A percentile compares a stretch with the other conserved stretches of the same genome.
Conservation (phyloP, 768 basidiomycete species). For the Cystobasidiopsis lactophilus region DNA sequence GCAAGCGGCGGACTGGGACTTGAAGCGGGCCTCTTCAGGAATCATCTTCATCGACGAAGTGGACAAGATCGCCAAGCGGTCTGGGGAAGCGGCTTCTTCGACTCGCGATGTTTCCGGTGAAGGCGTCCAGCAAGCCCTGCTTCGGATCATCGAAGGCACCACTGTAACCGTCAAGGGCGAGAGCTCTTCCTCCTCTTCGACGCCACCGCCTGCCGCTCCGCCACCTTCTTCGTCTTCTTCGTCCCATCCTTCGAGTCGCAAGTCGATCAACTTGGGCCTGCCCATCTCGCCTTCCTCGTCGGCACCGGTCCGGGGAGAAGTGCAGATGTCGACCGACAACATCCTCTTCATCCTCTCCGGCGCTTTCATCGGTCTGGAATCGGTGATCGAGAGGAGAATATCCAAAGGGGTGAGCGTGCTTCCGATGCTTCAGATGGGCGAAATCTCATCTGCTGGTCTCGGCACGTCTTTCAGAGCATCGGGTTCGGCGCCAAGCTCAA, state of each 20-base stretch:
- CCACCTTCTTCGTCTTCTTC: too few relatives aligned
- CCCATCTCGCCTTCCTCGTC: not conserved
- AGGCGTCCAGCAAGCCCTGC: conserved; percentile 69
- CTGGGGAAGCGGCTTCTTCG: conserved; percentile 32
- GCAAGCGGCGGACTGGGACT: conserved; percentile 77
- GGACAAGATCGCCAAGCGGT: conserved; percentile 55
- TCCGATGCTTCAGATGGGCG: too few relatives aligned
- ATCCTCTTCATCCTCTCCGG: conserved; percentile 88
- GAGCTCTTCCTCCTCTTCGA: too few relatives aligned
- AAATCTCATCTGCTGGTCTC: too few relatives aligned
- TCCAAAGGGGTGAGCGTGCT: too few relatives aligned
- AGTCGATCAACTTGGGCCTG: not conserved
- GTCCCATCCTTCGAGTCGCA: not conserved
- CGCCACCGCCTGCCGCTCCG: not conserved
- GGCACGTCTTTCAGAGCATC: too few relatives aligned
- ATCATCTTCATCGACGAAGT: conserved; percentile 94
- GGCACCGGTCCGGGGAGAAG: conserved; percentile 35
- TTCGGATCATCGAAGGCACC: conserved; percentile 87
- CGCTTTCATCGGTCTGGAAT: conserved; percentile 27
- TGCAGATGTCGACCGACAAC: conserved; percentile 66
- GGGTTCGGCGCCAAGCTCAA: not conserved
- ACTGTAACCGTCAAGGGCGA: conserved; percentile 48
- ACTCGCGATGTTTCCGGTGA: conserved; percentile 74
- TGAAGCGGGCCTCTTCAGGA: conserved; percentile 57
- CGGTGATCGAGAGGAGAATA: not conserved